phyloP scores from a whole-genome alignment of 1,139 yeast species.

The Magnusiomyces suaveolens region DNA sequence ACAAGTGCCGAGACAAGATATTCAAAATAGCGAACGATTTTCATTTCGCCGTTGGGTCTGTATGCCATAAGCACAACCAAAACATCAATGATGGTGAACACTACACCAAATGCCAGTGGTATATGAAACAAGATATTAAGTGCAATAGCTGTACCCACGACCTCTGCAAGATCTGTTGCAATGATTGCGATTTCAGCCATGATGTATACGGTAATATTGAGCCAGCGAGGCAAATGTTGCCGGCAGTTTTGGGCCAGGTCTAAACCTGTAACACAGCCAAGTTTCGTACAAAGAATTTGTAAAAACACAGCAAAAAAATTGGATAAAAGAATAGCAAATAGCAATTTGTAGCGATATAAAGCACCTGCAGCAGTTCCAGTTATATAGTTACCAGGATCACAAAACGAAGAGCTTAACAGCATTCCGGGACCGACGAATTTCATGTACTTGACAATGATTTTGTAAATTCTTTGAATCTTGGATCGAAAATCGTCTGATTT shows the following conservation, averaged over 20 bases:
- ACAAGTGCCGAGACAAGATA: constrained; percentile 56
- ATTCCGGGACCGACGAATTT: constrained; percentile 70
- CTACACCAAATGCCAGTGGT: constrained; percentile 74
- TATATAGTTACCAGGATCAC: constrained; percentile 74
- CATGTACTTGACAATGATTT: constrained; percentile 36
- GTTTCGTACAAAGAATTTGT: constrained; percentile 60
- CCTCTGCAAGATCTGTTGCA: constrained; percentile 82
- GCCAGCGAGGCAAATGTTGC: constrained; percentile 50
- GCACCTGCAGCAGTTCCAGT: constrained; percentile 48
- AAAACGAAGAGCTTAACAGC: constrained; percentile 67
- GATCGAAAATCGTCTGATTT: neutral
- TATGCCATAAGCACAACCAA: constrained; percentile 66
- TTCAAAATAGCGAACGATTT: constrained; percentile 57
- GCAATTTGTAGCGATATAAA: constrained; percentile 48
- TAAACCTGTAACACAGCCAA: constrained; percentile 73
- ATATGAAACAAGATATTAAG: constrained; percentile 56
- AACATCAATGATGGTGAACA: constrained; percentile 62
- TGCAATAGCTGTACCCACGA: constrained; percentile 81
- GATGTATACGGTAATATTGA: constrained; percentile 49
- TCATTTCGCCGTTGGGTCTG: constrained; percentile 57
- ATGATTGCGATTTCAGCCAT: constrained; percentile 73
- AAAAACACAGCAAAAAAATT: constrained; percentile 65
- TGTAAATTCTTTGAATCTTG: neutral
- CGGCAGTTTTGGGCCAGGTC: constrained; percentile 67
- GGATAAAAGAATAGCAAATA: constrained; percentile 58